Percentiles rank a stretch among this genome's conserved stretches.
Conservation (phyloP, 176 grass and related monocot species). For the Coix lacrymajobi region DNA sequence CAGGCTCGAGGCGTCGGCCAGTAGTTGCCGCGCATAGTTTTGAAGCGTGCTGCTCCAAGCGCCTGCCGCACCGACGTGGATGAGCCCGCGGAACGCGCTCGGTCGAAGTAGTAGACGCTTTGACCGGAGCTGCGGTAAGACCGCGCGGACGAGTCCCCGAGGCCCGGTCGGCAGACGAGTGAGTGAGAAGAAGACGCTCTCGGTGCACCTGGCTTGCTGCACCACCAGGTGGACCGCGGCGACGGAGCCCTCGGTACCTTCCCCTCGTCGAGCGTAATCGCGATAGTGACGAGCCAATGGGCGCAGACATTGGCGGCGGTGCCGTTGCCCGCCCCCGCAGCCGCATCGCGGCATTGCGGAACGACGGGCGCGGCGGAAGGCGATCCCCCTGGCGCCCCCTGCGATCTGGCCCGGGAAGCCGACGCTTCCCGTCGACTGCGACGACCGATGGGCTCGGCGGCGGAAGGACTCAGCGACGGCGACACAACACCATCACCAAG, state of each 20-base stretch:
- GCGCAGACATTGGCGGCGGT: conserved; percentile 47
- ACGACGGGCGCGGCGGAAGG: conserved; percentile 64
- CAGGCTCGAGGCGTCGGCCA: conserved; percentile 73
- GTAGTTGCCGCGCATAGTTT: conserved; percentile 94
- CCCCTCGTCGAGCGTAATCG: conserved; percentile 84
- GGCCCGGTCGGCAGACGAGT: conserved; percentile 64
- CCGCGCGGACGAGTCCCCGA: conserved; percentile 71
- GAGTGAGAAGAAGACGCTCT: conserved; percentile 94
- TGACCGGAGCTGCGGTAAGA: conserved; percentile 75
- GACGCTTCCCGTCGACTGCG: conserved; percentile 72
- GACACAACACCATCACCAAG: conserved; percentile 77
- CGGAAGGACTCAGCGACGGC: conserved; percentile 89
- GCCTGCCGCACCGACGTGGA: conserved; percentile 88
- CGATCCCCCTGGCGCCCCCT: conserved; percentile 41
- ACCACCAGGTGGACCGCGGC: conserved; percentile 83
- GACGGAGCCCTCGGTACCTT: conserved; percentile 68
- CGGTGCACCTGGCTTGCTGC: conserved; percentile 67
- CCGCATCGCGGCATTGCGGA: conserved; percentile 77
- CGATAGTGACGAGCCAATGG: conserved; percentile 73
- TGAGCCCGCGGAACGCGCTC: conserved; percentile 66
- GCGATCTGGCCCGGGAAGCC: conserved; percentile 71
- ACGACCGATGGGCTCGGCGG: conserved; percentile 93
- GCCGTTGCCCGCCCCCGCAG: conserved; percentile 2
- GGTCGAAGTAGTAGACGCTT: conserved; percentile 84
- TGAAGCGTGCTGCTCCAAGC: conserved; percentile 78